These are phyloP conservation scores for Debaryomyces subglobosus DNA, from an alignment of 1,139 yeast species.

Conservation along the genomic window DNA sequence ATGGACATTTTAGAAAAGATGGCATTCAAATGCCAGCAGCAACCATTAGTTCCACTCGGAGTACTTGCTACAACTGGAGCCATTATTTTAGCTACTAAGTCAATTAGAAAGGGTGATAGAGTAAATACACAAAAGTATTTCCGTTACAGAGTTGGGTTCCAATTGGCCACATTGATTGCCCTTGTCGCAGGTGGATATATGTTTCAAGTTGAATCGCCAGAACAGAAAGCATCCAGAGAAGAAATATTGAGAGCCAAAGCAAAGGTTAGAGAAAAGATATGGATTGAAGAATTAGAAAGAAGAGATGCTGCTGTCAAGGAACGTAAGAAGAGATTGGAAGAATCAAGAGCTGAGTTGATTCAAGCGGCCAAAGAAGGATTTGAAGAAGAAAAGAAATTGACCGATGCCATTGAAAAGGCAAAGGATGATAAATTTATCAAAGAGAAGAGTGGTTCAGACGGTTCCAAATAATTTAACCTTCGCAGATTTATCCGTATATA, in stretches of 20 bases:
- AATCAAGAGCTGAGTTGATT: conserved; percentile 40
- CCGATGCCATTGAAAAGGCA: not conserved
- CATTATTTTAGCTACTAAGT: conserved; percentile 74
- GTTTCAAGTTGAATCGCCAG: conserved; percentile 50
- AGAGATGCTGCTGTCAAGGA: conserved; percentile 74
- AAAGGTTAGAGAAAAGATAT: conserved; percentile 75
- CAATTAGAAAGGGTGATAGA: conserved; percentile 73
- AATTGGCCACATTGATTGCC: conserved; percentile 79
- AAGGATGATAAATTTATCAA: not conserved
- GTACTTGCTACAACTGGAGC: conserved; percentile 80
- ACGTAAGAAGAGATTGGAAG: conserved; percentile 53
- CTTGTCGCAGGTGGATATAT: conserved; percentile 76
- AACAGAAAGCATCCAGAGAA: conserved; percentile 55
- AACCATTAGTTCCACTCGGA: conserved; percentile 83
- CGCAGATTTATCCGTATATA: not conserved
- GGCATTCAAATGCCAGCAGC: conserved; percentile 57
- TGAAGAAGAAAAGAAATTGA: conserved; percentile 20
- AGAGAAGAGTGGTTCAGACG: not conserved
- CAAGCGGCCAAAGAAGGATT: conserved; percentile 48
- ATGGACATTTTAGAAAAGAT: conserved; percentile 35
- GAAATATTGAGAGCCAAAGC: conserved; percentile 74
- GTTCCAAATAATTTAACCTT: not conserved
- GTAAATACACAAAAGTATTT: conserved; percentile 82
- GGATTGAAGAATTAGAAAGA: conserved; percentile 90
- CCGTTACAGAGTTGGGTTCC: conserved; percentile 87